Conservation (phyloP, 495 filamentous ascomycete species). For the Opeltia flavorubescens region DNA sequence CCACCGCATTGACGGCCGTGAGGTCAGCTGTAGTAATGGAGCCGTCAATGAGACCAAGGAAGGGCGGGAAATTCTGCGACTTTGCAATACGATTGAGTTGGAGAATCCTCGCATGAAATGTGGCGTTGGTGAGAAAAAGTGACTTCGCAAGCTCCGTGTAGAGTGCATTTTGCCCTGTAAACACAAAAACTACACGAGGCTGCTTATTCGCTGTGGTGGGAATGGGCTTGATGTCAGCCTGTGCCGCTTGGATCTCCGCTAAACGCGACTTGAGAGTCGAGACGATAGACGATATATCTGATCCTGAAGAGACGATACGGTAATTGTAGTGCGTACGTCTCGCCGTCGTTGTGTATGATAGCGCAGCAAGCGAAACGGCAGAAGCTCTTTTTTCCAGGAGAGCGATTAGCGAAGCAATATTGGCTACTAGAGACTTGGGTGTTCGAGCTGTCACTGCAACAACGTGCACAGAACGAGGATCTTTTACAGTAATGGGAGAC, state of each 20-base stretch:
- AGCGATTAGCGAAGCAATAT: conserved; percentile 12
- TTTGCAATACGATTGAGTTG: conserved; percentile 44
- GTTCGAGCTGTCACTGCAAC: conserved; percentile 18
- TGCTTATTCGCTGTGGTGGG: neutral
- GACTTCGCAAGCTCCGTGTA: conserved; percentile 22
- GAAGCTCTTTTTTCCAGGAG: conserved; percentile 42
- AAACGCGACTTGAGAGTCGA: neutral
- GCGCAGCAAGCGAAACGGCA: conserved; percentile 28
- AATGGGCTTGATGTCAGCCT: neutral
- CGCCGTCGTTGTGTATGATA: conserved; percentile 59
- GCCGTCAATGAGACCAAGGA: conserved; percentile 46
- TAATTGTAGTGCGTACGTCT: conserved; percentile 50
- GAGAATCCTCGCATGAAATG: conserved; percentile 26
- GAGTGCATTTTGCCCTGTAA: conserved; percentile 59
- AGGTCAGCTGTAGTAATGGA: conserved; percentile 32
- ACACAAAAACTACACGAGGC: conserved; percentile 40
- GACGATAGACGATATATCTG: neutral
- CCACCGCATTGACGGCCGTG: conserved; percentile 41
- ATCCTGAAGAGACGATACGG: conserved; percentile 20
- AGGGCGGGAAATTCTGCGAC: conserved; percentile 53
- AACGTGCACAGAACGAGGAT: conserved; percentile 8
- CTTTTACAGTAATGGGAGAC: neutral
- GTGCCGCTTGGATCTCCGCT: neutral
- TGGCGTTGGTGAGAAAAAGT: conserved; percentile 11
- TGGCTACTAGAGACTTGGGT: conserved; percentile 18